These are phyloP conservation scores for Tephrocybe rancida DNA, from an alignment of 768 basidiomycete genomes.

Conservation along the genomic window DNA sequence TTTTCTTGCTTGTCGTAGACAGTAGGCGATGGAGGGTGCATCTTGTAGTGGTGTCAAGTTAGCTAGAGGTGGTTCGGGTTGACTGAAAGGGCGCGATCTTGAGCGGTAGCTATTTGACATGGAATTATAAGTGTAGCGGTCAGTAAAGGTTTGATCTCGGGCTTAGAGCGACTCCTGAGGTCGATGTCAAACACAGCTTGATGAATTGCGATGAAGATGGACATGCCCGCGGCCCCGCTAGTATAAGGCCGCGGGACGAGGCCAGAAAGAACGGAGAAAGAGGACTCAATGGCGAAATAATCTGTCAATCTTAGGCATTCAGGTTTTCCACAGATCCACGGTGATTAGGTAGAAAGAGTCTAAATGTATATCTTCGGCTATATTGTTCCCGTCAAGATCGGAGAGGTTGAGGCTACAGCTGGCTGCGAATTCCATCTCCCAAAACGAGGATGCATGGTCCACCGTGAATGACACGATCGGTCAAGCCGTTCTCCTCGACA, in stretches of 20 bases:
- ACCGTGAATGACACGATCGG: slow-evolving; percentile 72
- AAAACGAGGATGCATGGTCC: slow-evolving; percentile 84
- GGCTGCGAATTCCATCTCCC: slow-evolving; percentile 60
- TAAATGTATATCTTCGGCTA: neutral
- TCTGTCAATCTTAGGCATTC: neutral
- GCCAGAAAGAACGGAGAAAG: no score
- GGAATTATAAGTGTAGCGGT: neutral
- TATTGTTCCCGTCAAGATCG: slow-evolving; percentile 1
- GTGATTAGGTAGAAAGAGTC: slow-evolving; percentile 8
- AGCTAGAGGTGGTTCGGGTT: neutral
- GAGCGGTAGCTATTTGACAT: neutral
- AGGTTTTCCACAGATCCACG: slow-evolving; percentile 8
- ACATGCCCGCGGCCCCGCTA: slow-evolving; percentile 7
- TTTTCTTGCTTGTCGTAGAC: slow-evolving; percentile 14
- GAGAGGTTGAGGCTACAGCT: slow-evolving; percentile 20
- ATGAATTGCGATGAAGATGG: slow-evolving; percentile 1
- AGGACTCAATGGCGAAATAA: slow-evolving; percentile 1
- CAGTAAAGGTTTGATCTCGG: slow-evolving; percentile 13
- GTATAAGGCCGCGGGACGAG: slow-evolving; percentile 8
- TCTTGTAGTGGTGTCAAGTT: neutral
- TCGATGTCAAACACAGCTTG: slow-evolving; percentile 12
- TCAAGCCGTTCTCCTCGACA: slow-evolving; percentile 65
- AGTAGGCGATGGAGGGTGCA: neutral
- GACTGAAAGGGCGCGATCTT: neutral
- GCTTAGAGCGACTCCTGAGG: slow-evolving; percentile 2